Evolutionary conservation across 2,329 filamentous ascomycete genomes (phyloP).

Genomic region (Penicillium sp.): DNA sequence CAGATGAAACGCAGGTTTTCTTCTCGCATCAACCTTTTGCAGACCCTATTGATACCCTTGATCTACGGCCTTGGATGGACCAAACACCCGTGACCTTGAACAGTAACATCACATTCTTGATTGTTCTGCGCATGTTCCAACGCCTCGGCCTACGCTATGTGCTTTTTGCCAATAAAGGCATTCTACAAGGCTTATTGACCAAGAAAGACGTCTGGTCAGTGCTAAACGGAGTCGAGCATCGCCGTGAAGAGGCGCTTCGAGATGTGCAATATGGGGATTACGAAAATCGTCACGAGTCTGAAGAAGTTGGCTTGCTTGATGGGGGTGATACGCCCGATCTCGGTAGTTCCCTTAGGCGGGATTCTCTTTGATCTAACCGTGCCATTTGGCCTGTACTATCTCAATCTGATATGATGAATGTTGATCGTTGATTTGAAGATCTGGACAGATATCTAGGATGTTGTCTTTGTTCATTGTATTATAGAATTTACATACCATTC

Average conservation of each 20-base stretch:
- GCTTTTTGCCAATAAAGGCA: conserved; percentile 77
- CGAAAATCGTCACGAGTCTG: conserved; percentile 27
- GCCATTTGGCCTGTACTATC: not conserved
- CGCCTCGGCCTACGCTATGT: conserved; percentile 89
- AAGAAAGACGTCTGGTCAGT: conserved; percentile 98
- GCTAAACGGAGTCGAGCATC: conserved; percentile 69
- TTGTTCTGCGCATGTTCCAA: conserved; percentile 92
- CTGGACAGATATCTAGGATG: not conserved
- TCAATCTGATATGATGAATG: not conserved
- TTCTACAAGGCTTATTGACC: conserved; percentile 78
- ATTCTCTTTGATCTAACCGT: conserved; percentile 28
- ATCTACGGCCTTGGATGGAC: conserved; percentile 97
- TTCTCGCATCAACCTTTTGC: conserved; percentile 80
- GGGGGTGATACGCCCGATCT: conserved; percentile 33
- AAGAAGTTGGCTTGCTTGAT: conserved; percentile 40
- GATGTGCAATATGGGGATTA: conserved; percentile 29
- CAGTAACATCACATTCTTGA: conserved; percentile 68
- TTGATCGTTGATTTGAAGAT: not conserved
- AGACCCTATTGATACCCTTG: conserved; percentile 72
- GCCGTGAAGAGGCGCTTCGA: conserved; percentile 31
- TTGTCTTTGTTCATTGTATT: not conserved
- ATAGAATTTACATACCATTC: not conserved
- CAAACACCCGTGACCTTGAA: conserved; percentile 92
- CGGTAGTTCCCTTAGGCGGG: conserved; percentile 31
- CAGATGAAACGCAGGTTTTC: conserved; percentile 70